These are phyloP conservation scores for Daldinia eschscholtzii DNA, from an alignment of 2,329 filamentous ascomycete genomes.

Conservation along the genomic window DNA sequence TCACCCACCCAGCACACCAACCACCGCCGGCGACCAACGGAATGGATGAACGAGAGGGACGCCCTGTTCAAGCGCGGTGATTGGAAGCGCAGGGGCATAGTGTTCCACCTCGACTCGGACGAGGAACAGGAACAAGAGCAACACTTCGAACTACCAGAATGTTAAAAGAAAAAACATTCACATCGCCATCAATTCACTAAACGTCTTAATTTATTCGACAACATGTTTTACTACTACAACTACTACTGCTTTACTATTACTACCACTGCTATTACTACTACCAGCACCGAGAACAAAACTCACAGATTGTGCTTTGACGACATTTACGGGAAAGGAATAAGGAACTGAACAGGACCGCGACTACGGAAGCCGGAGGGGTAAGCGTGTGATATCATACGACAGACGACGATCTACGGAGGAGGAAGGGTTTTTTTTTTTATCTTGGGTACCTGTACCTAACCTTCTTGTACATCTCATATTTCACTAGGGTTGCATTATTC, in stretches of 20 bases:
- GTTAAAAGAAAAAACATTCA: background rate
- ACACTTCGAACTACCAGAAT: slow-evolving; percentile 51
- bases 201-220: slow-evolving; percentile 13
- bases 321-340: slow-evolving; percentile 1
- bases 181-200: background rate
- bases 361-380: background rate
- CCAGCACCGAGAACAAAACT: background rate
- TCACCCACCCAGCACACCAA: slow-evolving; percentile 29
- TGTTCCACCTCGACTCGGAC: slow-evolving; percentile 50
- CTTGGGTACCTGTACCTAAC: slow-evolving; percentile 19
- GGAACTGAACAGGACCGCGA: background rate
- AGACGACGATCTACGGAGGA: background rate
- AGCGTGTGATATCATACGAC: slow-evolving; percentile 2
- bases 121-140: slow-evolving; percentile 47
- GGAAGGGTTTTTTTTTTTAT: slow-evolving; percentile 4
- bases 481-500: slow-evolving; percentile 36
- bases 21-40: slow-evolving; percentile 47
- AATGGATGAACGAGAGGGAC: slow-evolving; percentile 49
- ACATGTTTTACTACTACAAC: slow-evolving; percentile 28
- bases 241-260: slow-evolving; percentile 3
- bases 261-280: background rate
- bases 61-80: slow-evolving; percentile 51
- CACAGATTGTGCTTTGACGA: slow-evolving; percentile 11
- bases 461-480: slow-evolving; percentile 34
- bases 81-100: slow-evolving; percentile 53